These are phyloP conservation scores for Clonostachys rosea DNA, from an alignment of 2,329 filamentous ascomycete species.

Conservation along the genomic window DNA sequence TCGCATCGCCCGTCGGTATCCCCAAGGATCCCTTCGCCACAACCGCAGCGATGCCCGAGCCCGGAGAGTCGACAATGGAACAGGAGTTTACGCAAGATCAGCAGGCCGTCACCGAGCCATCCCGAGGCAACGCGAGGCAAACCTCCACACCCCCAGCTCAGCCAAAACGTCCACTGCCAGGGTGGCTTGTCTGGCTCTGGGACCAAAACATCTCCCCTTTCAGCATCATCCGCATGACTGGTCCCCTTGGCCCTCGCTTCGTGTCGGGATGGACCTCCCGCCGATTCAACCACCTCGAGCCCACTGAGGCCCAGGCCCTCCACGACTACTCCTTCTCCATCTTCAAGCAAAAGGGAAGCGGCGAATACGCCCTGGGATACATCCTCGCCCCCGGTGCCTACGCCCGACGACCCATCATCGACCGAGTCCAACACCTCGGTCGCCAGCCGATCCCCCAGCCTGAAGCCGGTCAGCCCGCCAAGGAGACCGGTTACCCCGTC, in stretches of 20 bases:
- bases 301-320: conserved; percentile 74
- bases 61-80: conserved; percentile 64
- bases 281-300: conserved; percentile 83
- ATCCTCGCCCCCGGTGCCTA: conserved; percentile 92
- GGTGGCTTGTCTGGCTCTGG: conserved; percentile 92
- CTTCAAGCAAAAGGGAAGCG: conserved; percentile 86
- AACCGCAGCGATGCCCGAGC: conserved; percentile 74
- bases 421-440: conserved; percentile 81
- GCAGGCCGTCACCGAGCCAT: conserved; percentile 34
- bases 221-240: conserved; percentile 80
- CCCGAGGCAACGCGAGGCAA: conserved; percentile 6
- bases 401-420: conserved; percentile 81
- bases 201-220: conserved; percentile 97
- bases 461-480: conserved; percentile 14
- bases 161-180: conserved; percentile 59
- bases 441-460: conserved; percentile 53
- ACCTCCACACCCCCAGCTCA: conserved; percentile 28
- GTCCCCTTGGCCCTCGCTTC: conserved; percentile 84
- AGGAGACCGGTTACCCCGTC: conserved; percentile 70
- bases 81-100: conserved; percentile 81
- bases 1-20: conserved; percentile 90
- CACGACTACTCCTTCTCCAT: conserved; percentile 94
- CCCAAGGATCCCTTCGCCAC: conserved; percentile 92
- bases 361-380: conserved; percentile 90
- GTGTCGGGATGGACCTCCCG: conserved; percentile 94